phyloP scores from a whole-genome alignment of 2,329 filamentous ascomycete genomes.

The Hymenoscyphus salicellus region DNA sequence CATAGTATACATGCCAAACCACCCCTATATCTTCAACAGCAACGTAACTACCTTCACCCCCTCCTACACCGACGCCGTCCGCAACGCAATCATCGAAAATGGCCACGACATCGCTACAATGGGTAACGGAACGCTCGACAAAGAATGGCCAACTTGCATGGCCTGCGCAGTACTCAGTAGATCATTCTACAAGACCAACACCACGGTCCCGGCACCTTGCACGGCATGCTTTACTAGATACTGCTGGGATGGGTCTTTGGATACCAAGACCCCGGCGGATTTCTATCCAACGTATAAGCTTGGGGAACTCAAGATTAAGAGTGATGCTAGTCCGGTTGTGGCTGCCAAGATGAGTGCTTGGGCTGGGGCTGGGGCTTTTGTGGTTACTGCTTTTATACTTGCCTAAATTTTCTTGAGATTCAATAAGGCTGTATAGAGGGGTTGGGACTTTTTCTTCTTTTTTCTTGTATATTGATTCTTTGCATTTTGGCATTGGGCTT shows the following conservation, averaged over 20 bases:
- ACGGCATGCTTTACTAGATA: constrained; percentile 72
- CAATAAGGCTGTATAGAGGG: not conserved
- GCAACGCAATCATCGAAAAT: constrained; percentile 80
- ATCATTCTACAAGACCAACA: constrained; percentile 68
- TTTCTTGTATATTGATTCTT: not conserved
- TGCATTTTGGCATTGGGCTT: not conserved
- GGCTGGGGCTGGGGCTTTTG: not conserved
- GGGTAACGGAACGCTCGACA: constrained; percentile 73
- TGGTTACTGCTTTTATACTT: not conserved
- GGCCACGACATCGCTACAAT: constrained; percentile 81
- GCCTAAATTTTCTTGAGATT: not conserved
- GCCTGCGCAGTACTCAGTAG: constrained; percentile 82
- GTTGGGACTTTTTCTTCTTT: not conserved
- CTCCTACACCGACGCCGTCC: constrained; percentile 60
- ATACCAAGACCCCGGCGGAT: constrained; percentile 16
- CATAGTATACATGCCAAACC: constrained; percentile 84
- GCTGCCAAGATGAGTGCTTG: constrained; percentile 5
- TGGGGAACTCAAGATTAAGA: constrained; percentile 11
- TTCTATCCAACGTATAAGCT: constrained; percentile 29
- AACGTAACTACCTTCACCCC: constrained; percentile 78
- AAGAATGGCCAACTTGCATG: constrained; percentile 77
- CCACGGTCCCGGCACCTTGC: constrained; percentile 68
- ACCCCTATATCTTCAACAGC: constrained; percentile 71
- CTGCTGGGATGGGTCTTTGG: constrained; percentile 77
- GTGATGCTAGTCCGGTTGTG: not conserved